Evolutionary conservation across 306 rosid genomes (phyloP), one percentile per base, ranked within the genome.

Genomic region (Quercus gilva): DNA sequence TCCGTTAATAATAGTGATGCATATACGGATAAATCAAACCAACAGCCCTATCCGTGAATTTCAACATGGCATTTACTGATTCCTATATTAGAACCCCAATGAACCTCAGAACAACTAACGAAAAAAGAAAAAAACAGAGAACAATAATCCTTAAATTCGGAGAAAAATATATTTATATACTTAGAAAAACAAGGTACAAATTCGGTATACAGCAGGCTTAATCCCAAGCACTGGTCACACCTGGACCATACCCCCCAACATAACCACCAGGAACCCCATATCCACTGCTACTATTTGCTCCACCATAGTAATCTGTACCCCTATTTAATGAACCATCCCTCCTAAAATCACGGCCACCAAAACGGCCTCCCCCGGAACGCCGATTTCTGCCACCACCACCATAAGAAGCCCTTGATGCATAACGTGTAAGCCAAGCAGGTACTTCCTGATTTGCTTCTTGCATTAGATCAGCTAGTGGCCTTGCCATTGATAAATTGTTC

Each of bases 381-480:
- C 90, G 86, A 51, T 86, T 87, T 74, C 91, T 84, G 78, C 85
- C 77, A 79, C 90, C 85, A 29, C 90, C 92, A 5, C 90, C 80
- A 55, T 69, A 81, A 60, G 83, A 74, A 76, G 94, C 55, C 75
- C 86, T 87, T 25, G 86, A 79, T 11, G 97, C 93, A 70, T 85
- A 92, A 20, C 93, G 91, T 21, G 87, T 81, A 79, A 92, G 92
- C 94, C 94, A 92, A 55, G 88, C 88, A 57, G 97, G 94, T 59
- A 90, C 94, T 83, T 92, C 97, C 80, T 92, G 97, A 79, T 88
- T 92, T 55, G 94, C 87, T 81, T 92, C 97, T 84, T 87, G 93
- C 97, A 90, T 90, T 76, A 92, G 89, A 82, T 90, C 97, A 83
- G 90, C 81, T 58, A 92, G 82, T 13, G 97, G 87, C 85, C 82